Evolutionary conservation across 2,329 filamentous ascomycete species (phyloP), one percentile per base, ranked within the genome.

Genomic region (Paraconiothyrium brasiliense): DNA sequence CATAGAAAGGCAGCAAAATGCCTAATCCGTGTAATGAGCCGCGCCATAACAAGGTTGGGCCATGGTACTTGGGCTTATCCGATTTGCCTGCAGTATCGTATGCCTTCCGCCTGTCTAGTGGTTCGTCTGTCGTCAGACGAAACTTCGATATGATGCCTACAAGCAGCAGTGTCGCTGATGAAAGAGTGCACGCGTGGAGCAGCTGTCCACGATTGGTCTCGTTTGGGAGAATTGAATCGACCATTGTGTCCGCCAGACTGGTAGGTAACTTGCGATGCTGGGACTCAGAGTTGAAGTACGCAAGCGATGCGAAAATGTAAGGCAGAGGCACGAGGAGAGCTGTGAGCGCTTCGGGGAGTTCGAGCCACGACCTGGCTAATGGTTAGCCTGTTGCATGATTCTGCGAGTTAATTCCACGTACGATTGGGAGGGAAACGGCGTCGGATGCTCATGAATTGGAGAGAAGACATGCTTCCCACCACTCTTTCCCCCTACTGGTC

Each of bases 1-100:
- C 84, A 69, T 86, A 88, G 67, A 87, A 84, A 0, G 87, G 87
- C 34, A 89, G 68, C 3, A 80, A 74, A 24, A 85, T 70, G 20
- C 82, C 78, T 34, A 79, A 59, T n/a, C 79, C 68, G 54, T 78
- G 80, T 20, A 73, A 67, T 16, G 77, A 54, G 20, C 77, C 71
- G 48, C 69, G 69, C 41, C 52, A 43, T 13, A 69, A 27, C 14
- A 64, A 67, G 41, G 54, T 64, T 13, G 67, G 27, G 32, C 67
- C 61, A n/a, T 61, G 48, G n/a, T 69, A 22, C 0, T 43, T 30
- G 4, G n/a, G 27, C 10, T 58, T 54, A 4, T 55, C 59, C 10
- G 67, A 59, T 32, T 59, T 64, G 6, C 72, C 70, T 22, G 71
- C 58, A 39, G 32, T 61, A 4, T 58, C 66, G 43, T 67, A 68